phyloP scores from a whole-genome alignment of 805 yeast species.

The Brettanomyces naardenensis region DNA sequence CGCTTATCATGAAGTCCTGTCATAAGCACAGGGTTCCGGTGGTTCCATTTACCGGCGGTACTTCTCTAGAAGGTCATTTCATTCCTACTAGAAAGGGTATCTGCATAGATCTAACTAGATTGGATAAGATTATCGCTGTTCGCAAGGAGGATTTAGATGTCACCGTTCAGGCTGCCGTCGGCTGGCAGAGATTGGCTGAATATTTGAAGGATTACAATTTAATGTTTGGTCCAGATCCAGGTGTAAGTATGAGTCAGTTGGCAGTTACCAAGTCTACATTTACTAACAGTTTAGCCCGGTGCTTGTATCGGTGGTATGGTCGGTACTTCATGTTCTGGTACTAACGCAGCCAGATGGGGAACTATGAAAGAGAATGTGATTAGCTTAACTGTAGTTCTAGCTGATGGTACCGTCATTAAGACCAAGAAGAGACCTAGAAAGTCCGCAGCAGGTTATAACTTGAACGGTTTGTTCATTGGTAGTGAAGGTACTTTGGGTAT shows the following conservation, averaged over 20 bases:
- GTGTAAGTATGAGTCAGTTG: no score
- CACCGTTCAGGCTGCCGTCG: conserved; percentile 70
- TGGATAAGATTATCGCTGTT: conserved; percentile 50
- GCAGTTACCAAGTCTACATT: not conserved
- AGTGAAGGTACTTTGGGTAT: conserved; percentile 77
- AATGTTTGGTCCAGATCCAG: conserved; percentile 70
- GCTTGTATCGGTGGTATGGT: conserved; percentile 77
- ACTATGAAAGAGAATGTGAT: conserved; percentile 72
- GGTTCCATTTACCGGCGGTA: conserved; percentile 70
- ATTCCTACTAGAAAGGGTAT: conserved; percentile 61
- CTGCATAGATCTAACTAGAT: conserved; percentile 49
- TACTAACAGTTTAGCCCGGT: no score
- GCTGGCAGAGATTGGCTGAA: conserved; percentile 65
- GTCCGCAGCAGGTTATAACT: conserved; percentile 72
- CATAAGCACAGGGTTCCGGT: conserved; percentile 58
- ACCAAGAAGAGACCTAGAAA: conserved; percentile 71
- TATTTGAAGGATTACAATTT: conserved; percentile 39
- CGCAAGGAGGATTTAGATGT: conserved; percentile 64
- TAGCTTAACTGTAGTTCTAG: conserved; percentile 63
- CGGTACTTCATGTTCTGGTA: conserved; percentile 72
- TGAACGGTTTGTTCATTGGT: conserved; percentile 73
- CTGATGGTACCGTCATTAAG: conserved; percentile 73
- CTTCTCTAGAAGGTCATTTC: conserved; percentile 76
- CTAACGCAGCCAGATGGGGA: conserved; percentile 73
- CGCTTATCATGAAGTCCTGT: conserved; percentile 52